Conservation (phyloP, 139 green algal genomes). For the Haematococcus lacustris region DNA sequence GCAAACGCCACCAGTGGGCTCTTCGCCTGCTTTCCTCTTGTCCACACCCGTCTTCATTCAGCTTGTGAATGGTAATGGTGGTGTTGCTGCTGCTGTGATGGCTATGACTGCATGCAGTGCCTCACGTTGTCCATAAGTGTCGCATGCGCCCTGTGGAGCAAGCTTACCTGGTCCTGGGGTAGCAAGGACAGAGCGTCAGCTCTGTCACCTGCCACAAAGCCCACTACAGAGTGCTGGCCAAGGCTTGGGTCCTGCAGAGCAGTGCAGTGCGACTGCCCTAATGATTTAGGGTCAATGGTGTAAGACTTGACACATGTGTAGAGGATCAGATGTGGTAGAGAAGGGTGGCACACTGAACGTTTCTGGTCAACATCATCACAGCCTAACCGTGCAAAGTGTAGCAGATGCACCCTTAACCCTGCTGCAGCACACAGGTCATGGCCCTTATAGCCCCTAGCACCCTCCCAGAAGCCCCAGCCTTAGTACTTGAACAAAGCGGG, state of each 20-base stretch:
- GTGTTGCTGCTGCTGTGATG: not conserved
- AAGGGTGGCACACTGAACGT: not conserved
- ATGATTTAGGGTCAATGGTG: not conserved
- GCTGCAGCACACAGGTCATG: not conserved
- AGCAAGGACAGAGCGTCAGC: constrained; percentile 41
- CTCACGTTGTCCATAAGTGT: too few species aligned
- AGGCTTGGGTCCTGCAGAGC: not conserved
- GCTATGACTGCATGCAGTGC: not conserved
- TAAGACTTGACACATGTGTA: not conserved
- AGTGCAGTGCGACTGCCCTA: not conserved
- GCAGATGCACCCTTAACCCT: not conserved
- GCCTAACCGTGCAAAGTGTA: not conserved
- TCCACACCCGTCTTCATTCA: not conserved
- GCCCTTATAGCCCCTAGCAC: not conserved
- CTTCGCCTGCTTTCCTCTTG: not conserved
- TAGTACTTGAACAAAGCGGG: too few species aligned
- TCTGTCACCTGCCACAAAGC: constrained; percentile 60
- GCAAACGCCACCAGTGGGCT: not conserved
- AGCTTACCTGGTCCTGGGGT: constrained; percentile 1
- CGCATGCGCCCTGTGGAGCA: too few species aligned
- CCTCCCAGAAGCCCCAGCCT: not conserved
- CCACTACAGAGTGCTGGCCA: constrained; percentile 3
- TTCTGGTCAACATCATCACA: not conserved
- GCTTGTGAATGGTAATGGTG: not conserved
- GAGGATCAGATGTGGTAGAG: not conserved